Base-by-base conservation (phyloP, 352 stramenopile genomes). In the Plasmopara viticola region DNA sequence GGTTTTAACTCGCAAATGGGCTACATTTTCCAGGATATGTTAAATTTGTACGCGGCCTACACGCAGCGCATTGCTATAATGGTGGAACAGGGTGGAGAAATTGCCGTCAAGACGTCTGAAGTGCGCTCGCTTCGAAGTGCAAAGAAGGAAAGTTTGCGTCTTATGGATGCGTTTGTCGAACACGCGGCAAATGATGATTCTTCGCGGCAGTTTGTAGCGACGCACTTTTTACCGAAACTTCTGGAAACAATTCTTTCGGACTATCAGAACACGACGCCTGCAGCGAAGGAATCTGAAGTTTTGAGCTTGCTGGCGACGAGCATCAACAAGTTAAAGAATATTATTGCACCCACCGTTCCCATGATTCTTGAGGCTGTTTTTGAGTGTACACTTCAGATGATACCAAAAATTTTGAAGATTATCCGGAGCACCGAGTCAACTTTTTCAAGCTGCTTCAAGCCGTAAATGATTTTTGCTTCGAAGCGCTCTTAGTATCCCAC, bases 361-460 rank as follows among this genome's bases (percentile, higher is more conserved):
- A 77, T 85, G 56, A 98, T 99, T 44, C 89, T 99, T 65, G 92
- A 98, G 54, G 83, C 94, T 47, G 93, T 99, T 25, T 99, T 99
- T 66, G 93, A 98, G 75, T 97, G 91, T 62, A 99, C 97, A 37
- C 75, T 99, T 28, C 87, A 98, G 66, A 99, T 99, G 95, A 99
- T 99, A 99, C 96, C 6, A 95, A 87, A 53, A 99, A 99, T 75
- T 99, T 99, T 68, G 89, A 98, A 65, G 96, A 99, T 66, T 99
- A 96, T 67, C 96, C 97, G 0, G 97, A 99, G 64, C 95, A 99
- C 67, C 84, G 97, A 50, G 94, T 99, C 53, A 94, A 96, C 56
- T 99, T 99, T 60, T 99, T 98, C 85, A 95, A 97, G 66, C 91
- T 99, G 53, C 74, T 99, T 25, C 91, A 94, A 60, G 88, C 88